These are phyloP conservation scores for Penicillium palitans DNA, from an alignment of 2,329 filamentous ascomycete species.

Conservation along the genomic window DNA sequence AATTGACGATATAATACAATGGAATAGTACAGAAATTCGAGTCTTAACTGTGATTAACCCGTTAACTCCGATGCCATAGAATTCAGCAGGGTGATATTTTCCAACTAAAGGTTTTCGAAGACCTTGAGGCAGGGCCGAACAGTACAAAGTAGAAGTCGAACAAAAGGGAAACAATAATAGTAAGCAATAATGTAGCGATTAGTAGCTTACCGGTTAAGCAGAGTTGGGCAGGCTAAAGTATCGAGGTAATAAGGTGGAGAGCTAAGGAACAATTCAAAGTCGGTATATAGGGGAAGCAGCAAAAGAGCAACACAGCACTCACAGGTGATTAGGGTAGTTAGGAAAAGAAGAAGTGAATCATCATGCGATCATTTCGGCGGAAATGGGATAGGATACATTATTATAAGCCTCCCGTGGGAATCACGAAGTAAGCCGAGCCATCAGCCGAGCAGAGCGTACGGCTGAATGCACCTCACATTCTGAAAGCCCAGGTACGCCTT, in stretches of 20 bases:
- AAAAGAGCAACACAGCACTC: neutral
- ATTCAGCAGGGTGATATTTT: neutral
- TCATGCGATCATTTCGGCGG: slow-evolving; percentile 15
- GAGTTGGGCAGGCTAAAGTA: neutral
- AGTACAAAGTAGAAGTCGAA: neutral
- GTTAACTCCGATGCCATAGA: neutral
- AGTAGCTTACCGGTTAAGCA: neutral
- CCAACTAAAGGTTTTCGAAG: neutral
- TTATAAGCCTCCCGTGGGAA: slow-evolving; percentile 19
- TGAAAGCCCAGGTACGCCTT: neutral
- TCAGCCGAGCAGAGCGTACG: slow-evolving; percentile 13
- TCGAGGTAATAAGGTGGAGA: neutral
- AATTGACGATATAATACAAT: neutral
- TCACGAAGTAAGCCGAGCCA: slow-evolving; percentile 17
- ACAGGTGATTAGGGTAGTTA: neutral
- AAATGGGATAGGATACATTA: slow-evolving; percentile 9
- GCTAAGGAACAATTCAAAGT: neutral
- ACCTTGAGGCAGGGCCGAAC: neutral
- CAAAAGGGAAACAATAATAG: neutral
- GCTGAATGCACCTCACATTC: slow-evolving; percentile 4
- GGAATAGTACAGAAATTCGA: neutral
- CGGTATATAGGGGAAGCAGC: slow-evolving; percentile 1
- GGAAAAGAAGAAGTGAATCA: slow-evolving; percentile 3
- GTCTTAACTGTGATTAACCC: neutral
- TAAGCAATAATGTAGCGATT: too few relatives aligned